Evolutionary conservation across 768 basidiomycete genomes (phyloP), one percentile per base, ranked within the genome.

Genomic region (Glaciozyma antarctica): DNA sequence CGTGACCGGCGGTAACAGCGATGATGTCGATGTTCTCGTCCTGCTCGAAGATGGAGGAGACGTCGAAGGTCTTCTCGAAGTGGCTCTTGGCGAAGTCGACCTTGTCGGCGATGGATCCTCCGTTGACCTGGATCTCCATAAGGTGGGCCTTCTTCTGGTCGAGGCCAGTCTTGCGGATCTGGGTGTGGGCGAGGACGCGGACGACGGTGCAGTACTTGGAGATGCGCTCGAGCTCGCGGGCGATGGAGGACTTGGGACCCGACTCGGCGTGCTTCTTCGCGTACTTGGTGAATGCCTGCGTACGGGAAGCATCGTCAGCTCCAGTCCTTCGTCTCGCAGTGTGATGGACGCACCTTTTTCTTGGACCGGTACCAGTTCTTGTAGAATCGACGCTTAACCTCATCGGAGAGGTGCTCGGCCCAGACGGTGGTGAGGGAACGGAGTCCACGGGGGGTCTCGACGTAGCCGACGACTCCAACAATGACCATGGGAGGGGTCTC

Each of bases 151-250:
- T 98, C 88, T 98, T 99, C 82, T 98, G 95, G 75, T 81, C 83
- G 75, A 99, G 87, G 75, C 92, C 91, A 45, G 95, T 99, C 84
- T 93, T 92, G 82, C 88, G 85, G 79, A 70, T 87, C 78, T 99
- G 95, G 71, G 95, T 95, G 85, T 99, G 95, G 69, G 92, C 93
- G 72, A 99, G 88, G 74, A 98, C 90, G 80, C 95, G 92, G 78
- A 99, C 95, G 75, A 99, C 93, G 64, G 95, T 92, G 85, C 94
- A 98, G 83, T 99, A 98, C 80, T 98, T 98, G 82, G 91, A 89
- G 77, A 99, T 98, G 74, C 95, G 90, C 82, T 98, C 94, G 74
- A 99, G 87, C 79, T 99, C 95, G 76, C 92, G 90, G 68, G 85
- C 82, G 74, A 90, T 84, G 61, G 89, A 88, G 80, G 91, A 90